A percentile compares a stretch with the other conserved stretches of the same genome.
These are phyloP conservation scores for Apophysomyces sp. DNA, from an alignment of 371 early-diverging fungal genomes.

Conservation along the genomic window DNA sequence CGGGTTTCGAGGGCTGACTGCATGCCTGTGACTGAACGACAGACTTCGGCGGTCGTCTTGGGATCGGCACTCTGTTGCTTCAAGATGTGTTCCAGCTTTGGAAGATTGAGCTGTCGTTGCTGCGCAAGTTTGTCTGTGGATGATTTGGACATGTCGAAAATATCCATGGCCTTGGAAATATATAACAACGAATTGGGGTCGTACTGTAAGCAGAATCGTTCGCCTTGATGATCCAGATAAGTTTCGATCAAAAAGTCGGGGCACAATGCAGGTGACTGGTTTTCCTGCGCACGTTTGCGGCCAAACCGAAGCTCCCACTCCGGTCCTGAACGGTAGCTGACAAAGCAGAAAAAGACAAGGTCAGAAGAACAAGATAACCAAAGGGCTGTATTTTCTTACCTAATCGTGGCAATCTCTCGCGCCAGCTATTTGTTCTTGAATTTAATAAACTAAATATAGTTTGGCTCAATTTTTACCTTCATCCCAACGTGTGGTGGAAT, in stretches of 20 bases:
- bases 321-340: conserved; percentile 90
- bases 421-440: conserved; percentile 51
- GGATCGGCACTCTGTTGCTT: conserved; percentile 10
- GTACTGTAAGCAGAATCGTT: conserved; percentile 88
- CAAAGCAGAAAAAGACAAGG: background rate
- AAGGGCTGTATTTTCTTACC: conserved; percentile 15
- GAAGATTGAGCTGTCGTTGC: conserved; percentile 43
- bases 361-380: background rate
- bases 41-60: conserved; percentile 24
- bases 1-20: conserved; percentile 39
- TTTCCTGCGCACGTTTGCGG: conserved; percentile 71
- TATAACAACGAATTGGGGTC: conserved; percentile 94
- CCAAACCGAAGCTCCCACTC: conserved; percentile 97
- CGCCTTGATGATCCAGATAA: conserved; percentile 95
- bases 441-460: no score
- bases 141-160: conserved; percentile 88
- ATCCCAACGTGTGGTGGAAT: conserved; percentile 93
- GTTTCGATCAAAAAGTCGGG: conserved; percentile 95
- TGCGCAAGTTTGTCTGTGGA: conserved; percentile 38
- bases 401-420: conserved; percentile 85
- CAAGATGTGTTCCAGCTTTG: conserved; percentile 28
- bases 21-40: conserved; percentile 23
- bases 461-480: no score
- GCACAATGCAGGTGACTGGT: conserved; percentile 78
- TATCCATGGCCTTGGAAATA: conserved; percentile 96